Evolutionary conservation across 208 protist species (phyloP).

Genomic region (Tritrichomonas musculus): DNA sequence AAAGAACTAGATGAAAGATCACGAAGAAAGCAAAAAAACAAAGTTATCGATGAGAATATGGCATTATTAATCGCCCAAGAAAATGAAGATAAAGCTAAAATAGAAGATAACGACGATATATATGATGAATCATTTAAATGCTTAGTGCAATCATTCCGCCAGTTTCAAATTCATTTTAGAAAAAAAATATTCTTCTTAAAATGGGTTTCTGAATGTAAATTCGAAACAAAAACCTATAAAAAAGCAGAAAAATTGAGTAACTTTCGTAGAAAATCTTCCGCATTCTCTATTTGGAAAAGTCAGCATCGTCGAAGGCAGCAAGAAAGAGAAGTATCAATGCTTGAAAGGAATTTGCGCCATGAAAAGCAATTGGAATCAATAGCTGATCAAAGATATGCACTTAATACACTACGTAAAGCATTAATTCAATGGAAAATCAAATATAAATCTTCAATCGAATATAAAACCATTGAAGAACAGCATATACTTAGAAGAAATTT

Average conservation of each 20-base stretch:
- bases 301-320: neutral
- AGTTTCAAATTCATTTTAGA: neutral
- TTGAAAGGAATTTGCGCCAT: neutral
- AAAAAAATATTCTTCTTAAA: neutral
- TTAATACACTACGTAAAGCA: neutral
- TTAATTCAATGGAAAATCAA: neutral
- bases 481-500: neutral
- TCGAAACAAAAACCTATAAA: neutral
- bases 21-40: neutral
- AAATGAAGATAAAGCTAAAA: neutral
- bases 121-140: neutral
- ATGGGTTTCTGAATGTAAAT: neutral
- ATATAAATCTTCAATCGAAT: neutral
- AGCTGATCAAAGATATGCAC: neutral
- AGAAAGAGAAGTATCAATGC: neutral
- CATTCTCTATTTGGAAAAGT: neutral
- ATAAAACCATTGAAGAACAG: slow-evolving; percentile 19
- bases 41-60: neutral
- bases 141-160: neutral
- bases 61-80: neutral
- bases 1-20: neutral
- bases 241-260: neutral
- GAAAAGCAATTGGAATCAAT: neutral
- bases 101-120: neutral
- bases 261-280: neutral